Conservation (phyloP, 1,139 yeast genomes). For the Saccharomyces hybrid region DNA sequence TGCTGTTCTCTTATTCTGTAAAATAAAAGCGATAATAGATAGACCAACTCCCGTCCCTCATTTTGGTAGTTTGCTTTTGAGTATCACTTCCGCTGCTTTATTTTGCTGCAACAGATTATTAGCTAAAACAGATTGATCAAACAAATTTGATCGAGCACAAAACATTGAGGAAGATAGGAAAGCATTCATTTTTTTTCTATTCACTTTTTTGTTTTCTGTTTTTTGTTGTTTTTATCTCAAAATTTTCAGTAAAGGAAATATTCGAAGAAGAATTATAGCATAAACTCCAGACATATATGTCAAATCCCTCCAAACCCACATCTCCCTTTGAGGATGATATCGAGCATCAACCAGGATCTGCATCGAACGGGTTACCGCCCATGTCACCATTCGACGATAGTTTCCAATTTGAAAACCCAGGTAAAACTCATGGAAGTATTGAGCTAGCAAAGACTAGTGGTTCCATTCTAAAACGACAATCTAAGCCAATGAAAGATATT, state of each 20-base stretch:
- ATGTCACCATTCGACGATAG: constrained; percentile 25
- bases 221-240: not conserved
- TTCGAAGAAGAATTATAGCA: not conserved
- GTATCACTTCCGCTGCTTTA: not conserved
- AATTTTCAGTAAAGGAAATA: not conserved
- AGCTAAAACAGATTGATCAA: not conserved
- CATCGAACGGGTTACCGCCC: constrained; percentile 11
- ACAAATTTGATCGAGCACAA: not conserved
- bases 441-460: constrained; percentile 5
- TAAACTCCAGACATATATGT: not conserved
- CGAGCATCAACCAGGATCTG: not conserved
- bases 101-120: not conserved
- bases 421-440: constrained; percentile 5
- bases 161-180: not conserved
- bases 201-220: not conserved
- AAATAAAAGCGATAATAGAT: not conserved
- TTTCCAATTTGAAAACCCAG: constrained; percentile 19
- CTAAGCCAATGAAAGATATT: constrained; percentile 3
- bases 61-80: not conserved
- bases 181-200: not conserved
- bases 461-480: constrained; percentile 8
- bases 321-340: constrained; percentile 6
- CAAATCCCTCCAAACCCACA: constrained; percentile 6
- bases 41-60: not conserved
- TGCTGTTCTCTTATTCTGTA: not conserved